Evolutionary conservation across 2,329 filamentous ascomycete species (phyloP).

Genomic region (Aspergillus costaricaensis): DNA sequence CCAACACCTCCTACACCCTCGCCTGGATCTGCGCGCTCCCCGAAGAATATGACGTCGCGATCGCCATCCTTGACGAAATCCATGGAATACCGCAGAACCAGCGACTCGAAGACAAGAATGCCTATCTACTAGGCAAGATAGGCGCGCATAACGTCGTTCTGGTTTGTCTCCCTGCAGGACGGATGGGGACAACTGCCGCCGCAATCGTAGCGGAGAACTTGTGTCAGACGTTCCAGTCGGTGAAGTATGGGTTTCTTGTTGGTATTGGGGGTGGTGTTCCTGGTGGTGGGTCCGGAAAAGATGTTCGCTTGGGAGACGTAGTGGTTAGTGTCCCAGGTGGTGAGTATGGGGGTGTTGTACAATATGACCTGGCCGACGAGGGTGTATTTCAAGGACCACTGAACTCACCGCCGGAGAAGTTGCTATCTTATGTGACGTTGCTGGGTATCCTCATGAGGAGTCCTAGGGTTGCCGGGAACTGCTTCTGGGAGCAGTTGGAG

Average conservation of each 20-base stretch:
- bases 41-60: not conserved
- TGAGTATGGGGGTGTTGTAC: not conserved
- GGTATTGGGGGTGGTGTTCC: conserved; percentile 1
- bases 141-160: not conserved
- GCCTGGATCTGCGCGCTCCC: not conserved
- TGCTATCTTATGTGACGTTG: too few relatives aligned
- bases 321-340: not conserved
- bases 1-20: not conserved
- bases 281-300: not conserved
- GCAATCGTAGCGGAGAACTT: not conserved
- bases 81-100: not conserved
- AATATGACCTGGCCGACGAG: too few relatives aligned
- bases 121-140: not conserved
- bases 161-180: not conserved
- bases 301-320: not conserved
- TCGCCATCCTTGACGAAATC: not conserved
- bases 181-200: not conserved
- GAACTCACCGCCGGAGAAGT: too few relatives aligned
- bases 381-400: too few relatives aligned
- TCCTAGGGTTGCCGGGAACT: too few relatives aligned
- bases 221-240: not conserved
- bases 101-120: not conserved
- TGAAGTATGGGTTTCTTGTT: not conserved
- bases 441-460: too few relatives aligned
- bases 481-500: too few relatives aligned